Evolutionary conservation across 1,139 yeast species (phyloP).

Genomic region (Cylindricascospora bacillispora): DNA sequence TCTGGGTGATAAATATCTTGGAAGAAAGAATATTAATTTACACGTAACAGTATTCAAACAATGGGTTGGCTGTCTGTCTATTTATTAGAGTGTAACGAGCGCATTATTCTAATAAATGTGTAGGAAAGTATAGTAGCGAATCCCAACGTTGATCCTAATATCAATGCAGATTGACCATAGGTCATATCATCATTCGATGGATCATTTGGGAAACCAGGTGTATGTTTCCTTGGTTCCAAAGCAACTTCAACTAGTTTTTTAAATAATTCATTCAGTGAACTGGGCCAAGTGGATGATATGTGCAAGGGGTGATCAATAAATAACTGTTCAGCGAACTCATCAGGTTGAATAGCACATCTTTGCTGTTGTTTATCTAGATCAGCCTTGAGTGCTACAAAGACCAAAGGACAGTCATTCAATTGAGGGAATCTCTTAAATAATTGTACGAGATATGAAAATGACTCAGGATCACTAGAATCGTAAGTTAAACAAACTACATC

Average conservation of each 20-base stretch:
- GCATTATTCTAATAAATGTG: no score
- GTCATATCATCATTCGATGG: no score
- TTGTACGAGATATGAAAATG: slow-evolving; percentile 72
- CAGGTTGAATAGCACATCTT: slow-evolving; percentile 75
- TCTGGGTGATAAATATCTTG: no score
- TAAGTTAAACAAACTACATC: slow-evolving; percentile 84
- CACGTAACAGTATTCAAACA: no score
- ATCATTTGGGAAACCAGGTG: slow-evolving; percentile 71
- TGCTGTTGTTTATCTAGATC: slow-evolving; percentile 94
- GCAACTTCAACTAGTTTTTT: slow-evolving; percentile 87
- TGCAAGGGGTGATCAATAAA: slow-evolving; percentile 63
- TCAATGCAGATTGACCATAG: no score
- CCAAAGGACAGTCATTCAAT: slow-evolving; percentile 63
- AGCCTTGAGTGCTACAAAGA: slow-evolving; percentile 86
- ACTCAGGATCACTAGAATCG: slow-evolving; percentile 92
- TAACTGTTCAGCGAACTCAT: slow-evolving; percentile 53
- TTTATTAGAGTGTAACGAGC: no score
- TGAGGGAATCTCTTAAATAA: slow-evolving; percentile 45
- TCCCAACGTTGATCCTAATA: no score
- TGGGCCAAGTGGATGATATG: slow-evolving; percentile 79
- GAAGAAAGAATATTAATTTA: no score
- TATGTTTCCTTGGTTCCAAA: slow-evolving; percentile 58
- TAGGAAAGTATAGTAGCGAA: no score
- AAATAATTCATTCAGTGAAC: slow-evolving; percentile 74
- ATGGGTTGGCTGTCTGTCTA: no score